phyloP scores from a whole-genome alignment of 257 asterid species.

The Gardenia jasminoides region DNA sequence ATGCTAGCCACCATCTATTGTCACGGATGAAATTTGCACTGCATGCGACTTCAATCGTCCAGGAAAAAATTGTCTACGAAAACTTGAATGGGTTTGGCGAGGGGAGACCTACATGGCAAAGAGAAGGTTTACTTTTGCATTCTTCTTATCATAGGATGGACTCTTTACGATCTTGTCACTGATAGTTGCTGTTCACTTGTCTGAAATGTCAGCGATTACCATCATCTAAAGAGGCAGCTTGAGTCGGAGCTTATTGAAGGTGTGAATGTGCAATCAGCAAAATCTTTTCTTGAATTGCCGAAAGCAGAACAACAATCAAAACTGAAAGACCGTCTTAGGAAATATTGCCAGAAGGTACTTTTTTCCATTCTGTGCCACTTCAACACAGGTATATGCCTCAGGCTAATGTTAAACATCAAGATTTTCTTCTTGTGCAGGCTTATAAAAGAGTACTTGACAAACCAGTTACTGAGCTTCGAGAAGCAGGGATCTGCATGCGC shows the following conservation, averaged over 20 bases:
- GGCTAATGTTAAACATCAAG: constrained; percentile 14
- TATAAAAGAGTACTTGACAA: constrained; percentile 89
- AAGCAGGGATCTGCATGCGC: constrained; percentile 99
- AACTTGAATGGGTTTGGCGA: constrained; percentile 99
- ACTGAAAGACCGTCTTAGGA: constrained; percentile 90
- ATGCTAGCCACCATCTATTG: constrained; percentile 91
- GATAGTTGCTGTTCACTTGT: constrained; percentile 18
- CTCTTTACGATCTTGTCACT: constrained; percentile 20
- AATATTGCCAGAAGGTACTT: constrained; percentile 92
- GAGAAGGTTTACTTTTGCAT: constrained; percentile 63
- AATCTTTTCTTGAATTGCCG: constrained; percentile 86
- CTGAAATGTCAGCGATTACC: constrained; percentile 65
- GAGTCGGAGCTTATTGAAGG: constrained; percentile 84
- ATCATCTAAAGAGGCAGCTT: constrained; percentile 92
- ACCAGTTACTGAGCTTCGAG: constrained; percentile 93
- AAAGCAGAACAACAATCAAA: constrained; percentile 86
- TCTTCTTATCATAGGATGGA: constrained; percentile 19
- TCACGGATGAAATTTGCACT: constrained; percentile 94
- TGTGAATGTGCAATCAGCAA: constrained; percentile 52
- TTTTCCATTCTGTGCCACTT: constrained; percentile 18
- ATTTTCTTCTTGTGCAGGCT: constrained; percentile 51
- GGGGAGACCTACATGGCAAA: constrained; percentile 96
- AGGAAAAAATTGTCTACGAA: constrained; percentile 93
- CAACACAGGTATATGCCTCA: constrained; percentile 11
- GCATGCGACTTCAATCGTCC: constrained; percentile 99